A percentile compares a stretch with the other conserved stretches of the same genome.
phyloP scores from a whole-genome alignment of 345 rosid genomes.

The Raphanus sativus region DNA sequence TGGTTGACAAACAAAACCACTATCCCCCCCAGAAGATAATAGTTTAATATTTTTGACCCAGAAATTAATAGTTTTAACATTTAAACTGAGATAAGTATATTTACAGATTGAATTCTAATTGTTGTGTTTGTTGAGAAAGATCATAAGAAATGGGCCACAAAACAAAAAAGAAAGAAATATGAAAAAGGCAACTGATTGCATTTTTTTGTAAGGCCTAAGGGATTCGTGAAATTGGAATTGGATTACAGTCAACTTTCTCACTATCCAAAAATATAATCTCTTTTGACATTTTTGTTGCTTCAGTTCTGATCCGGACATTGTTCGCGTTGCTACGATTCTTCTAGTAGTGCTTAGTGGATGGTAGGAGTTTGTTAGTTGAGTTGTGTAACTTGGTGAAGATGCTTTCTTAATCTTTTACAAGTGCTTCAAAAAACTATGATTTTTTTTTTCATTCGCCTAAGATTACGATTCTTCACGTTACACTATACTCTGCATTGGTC shows the following conservation, averaged over 20 bases:
- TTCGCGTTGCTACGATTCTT: constrained; percentile 14
- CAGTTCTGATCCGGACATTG: constrained; percentile 15
- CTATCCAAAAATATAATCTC: too few relatives aligned
- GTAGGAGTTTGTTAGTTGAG: constrained; percentile 7
- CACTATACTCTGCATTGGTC: too few relatives aligned
- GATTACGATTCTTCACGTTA: not conserved
- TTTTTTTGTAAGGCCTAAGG: too few relatives aligned
- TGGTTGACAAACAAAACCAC: not conserved
- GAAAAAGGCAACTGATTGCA: too few relatives aligned
- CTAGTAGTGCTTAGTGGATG: constrained; percentile 7
- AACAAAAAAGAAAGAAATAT: too few relatives aligned
- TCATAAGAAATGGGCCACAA: not conserved
- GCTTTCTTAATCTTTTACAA: constrained; percentile 27
- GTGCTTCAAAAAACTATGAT: constrained; percentile 13
- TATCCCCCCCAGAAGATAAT: not conserved
- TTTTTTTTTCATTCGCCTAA: constrained; percentile 9
- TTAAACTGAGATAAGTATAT: too few relatives aligned
- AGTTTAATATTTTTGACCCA: too few relatives aligned
- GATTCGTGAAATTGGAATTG: too few relatives aligned
- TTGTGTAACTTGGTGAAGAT: constrained; percentile 30
- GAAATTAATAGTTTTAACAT: not conserved
- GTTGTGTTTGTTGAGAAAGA: not conserved
- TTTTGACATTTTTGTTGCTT: constrained; percentile 8
- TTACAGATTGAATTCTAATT: too few relatives aligned
- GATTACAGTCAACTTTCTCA: too few relatives aligned